phyloP scores from a whole-genome alignment of 352 stramenopile species.

The Pythium inflatum region DNA sequence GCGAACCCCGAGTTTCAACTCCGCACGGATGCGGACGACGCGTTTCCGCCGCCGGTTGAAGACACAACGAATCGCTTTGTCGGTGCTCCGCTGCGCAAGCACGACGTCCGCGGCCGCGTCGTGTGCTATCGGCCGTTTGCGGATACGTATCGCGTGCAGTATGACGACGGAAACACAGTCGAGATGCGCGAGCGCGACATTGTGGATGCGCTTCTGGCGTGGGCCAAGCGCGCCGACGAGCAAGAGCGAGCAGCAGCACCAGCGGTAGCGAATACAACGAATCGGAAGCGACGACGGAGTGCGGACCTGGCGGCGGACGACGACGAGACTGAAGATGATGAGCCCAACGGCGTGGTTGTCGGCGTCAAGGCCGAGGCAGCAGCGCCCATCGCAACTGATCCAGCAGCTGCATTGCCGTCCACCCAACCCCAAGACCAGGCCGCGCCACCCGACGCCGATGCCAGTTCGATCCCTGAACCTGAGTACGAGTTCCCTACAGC shows the following conservation, averaged over 20 bases:
- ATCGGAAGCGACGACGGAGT: constrained; percentile 20
- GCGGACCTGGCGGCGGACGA: constrained; percentile 19
- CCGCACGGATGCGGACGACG: constrained; percentile 45
- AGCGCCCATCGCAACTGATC: not conserved
- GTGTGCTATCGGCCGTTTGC: constrained; percentile 67
- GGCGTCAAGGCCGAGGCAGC: not conserved
- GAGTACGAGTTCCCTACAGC: not conserved
- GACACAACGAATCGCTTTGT: constrained; percentile 61
- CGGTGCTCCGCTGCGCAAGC: constrained; percentile 40
- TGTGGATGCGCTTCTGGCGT: constrained; percentile 65
- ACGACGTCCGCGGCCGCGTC: constrained; percentile 39
- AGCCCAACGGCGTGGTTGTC: not conserved
- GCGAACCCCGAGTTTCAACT: constrained; percentile 59
- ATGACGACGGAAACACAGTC: constrained; percentile 47
- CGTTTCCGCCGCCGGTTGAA: constrained; percentile 53
- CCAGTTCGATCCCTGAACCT: too few relatives aligned
- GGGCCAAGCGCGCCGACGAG: constrained; percentile 24
- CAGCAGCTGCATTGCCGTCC: not conserved
- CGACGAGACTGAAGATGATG: constrained; percentile 36
- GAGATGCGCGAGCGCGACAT: constrained; percentile 62
- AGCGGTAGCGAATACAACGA: not conserved
- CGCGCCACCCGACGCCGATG: too few relatives aligned
- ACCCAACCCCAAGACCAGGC: not conserved
- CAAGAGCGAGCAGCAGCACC: not conserved
- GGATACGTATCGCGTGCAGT: constrained; percentile 56